These are phyloP conservation scores for Harringtonia lauricola DNA, from an alignment of 2,329 filamentous ascomycete genomes.

Conservation along the genomic window DNA sequence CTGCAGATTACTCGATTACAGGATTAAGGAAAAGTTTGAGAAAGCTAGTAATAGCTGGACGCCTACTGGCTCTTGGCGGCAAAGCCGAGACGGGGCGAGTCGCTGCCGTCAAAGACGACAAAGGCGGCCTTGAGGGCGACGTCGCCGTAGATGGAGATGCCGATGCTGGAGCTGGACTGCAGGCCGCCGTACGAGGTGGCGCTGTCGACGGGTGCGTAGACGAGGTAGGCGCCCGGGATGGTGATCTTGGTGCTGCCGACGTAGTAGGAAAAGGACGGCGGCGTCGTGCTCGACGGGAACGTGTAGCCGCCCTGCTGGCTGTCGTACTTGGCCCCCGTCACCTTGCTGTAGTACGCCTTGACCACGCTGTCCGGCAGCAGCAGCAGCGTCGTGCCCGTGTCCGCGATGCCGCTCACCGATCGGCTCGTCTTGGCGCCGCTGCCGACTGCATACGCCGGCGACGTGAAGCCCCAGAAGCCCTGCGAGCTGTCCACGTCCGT, in stretches of 20 bases:
- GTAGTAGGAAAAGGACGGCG: conserved; percentile 38
- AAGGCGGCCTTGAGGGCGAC: conserved; percentile 17
- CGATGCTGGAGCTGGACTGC: conserved; percentile 27
- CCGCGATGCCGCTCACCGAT: conserved; percentile 34
- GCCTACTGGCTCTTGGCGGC: conserved; percentile 12
- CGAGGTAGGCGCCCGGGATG: conserved; percentile 37
- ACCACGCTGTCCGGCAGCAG: conserved; percentile 36
- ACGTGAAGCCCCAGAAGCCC: conserved; percentile 27
- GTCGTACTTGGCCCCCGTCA: conserved; percentile 29
- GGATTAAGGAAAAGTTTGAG: background rate
- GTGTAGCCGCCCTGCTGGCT: conserved; percentile 33
- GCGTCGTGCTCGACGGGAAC: conserved; percentile 34
- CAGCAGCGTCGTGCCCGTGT: conserved; percentile 50
- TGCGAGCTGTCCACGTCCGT: conserved; percentile 29
- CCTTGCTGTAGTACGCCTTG: conserved; percentile 37
- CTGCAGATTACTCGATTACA: no score
- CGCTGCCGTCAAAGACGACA: conserved; percentile 15
- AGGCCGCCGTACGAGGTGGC: conserved; percentile 53
- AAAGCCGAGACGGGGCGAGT: conserved; percentile 13
- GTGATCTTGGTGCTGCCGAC: conserved; percentile 33
- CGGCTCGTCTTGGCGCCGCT: conserved; percentile 13
- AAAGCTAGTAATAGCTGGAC: background rate
- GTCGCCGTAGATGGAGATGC: conserved; percentile 17
- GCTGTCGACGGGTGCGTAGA: conserved; percentile 32
- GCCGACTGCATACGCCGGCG: conserved; percentile 20